These are phyloP conservation scores for Phalaenopsis equestris DNA, from an alignment of 106 monocot genomes.

Conservation along the genomic window DNA sequence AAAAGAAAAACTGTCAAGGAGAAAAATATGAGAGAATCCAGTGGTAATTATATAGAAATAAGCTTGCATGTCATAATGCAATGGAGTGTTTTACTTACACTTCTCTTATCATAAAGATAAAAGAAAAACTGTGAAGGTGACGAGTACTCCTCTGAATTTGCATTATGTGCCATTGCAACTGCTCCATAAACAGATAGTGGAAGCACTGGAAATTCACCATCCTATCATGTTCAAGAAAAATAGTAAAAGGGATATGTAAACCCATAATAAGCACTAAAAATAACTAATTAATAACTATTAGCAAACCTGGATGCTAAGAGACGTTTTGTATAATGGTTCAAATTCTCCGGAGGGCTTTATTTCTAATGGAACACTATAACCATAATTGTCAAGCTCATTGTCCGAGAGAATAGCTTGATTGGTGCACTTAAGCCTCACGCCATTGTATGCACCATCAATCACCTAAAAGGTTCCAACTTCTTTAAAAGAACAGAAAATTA, in stretches of 20 bases:
- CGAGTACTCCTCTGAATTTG: constrained; percentile 77
- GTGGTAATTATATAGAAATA: not conserved
- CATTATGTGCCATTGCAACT: constrained; percentile 83
- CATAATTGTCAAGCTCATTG: constrained; percentile 43
- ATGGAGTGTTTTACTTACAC: constrained; percentile 40
- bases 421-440: constrained; percentile 59
- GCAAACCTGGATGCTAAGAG: constrained; percentile 77
- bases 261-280: not conserved
- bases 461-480: constrained; percentile 28
- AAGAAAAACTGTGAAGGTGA: constrained; percentile 90
- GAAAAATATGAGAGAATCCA: constrained; percentile 10
- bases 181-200: constrained; percentile 94
- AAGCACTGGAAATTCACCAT: constrained; percentile 89
- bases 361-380: constrained; percentile 68
- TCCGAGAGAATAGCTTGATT: constrained; percentile 79
- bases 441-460: constrained; percentile 79
- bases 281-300: not conserved
- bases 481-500: not conserved
- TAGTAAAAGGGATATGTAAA: not conserved
- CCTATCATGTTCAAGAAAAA: constrained; percentile 27
- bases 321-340: constrained; percentile 84
- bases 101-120: constrained; percentile 95
- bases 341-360: constrained; percentile 68
- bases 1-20: constrained; percentile 88
- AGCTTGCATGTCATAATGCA: not conserved